phyloP scores from a whole-genome alignment of 192 early-diverging fungal genomes.

The Haplosporangium gracile region DNA sequence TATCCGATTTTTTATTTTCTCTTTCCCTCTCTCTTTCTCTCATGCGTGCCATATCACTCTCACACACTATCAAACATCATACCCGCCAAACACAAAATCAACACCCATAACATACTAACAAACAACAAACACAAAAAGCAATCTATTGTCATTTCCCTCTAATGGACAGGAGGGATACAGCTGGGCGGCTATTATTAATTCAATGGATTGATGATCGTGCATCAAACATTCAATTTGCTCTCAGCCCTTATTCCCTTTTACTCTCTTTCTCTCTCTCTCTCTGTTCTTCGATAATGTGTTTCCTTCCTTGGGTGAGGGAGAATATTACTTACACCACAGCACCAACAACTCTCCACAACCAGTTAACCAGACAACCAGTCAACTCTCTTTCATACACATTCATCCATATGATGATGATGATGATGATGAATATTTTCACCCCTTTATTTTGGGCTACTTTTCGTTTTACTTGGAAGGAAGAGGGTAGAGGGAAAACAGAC shows the following conservation, averaged over 20 bases:
- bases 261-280: neutral
- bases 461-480: neutral
- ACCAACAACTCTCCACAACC: neutral
- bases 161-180: neutral
- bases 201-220: conserved; percentile 8
- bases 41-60: neutral
- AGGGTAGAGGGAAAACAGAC: neutral
- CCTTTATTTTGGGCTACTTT: neutral
- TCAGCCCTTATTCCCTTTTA: neutral
- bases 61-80: neutral
- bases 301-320: neutral
- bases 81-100: neutral
- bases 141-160: neutral
- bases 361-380: neutral
- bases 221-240: neutral
- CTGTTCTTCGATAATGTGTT: neutral
- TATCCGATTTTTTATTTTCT: neutral
- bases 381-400: neutral
- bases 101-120: neutral
- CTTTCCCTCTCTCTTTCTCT: conserved; percentile 9
- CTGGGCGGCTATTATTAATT: neutral
- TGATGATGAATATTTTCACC: neutral
- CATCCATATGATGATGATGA: neutral
- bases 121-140: neutral
- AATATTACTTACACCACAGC: too few relatives aligned